Percentiles rank a stretch among this genome's conserved stretches.
These are phyloP conservation scores for Hypoxylon rubiginosum DNA, from an alignment of 2,329 filamentous ascomycete species.

Conservation along the genomic window DNA sequence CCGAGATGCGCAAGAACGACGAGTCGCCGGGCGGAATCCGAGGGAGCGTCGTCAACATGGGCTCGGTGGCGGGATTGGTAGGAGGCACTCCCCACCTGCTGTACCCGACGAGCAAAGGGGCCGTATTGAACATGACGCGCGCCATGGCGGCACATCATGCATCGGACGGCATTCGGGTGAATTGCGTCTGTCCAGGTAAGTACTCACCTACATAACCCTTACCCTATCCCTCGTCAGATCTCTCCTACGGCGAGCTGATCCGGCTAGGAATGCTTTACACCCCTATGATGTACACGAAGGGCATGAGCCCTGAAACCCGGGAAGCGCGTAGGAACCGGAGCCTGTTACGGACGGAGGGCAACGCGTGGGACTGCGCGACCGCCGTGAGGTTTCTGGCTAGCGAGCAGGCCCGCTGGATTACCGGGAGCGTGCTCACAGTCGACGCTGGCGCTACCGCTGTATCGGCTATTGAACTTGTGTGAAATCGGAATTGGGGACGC, in stretches of 20 bases:
- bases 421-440: constrained; percentile 57
- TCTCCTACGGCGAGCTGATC: neutral
- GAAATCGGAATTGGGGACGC: constrained; percentile 10
- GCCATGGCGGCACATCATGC: constrained; percentile 66
- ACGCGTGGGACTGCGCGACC: constrained; percentile 59
- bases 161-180: constrained; percentile 61
- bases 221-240: too few relatives aligned
- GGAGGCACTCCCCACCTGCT: constrained; percentile 61
- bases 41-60: constrained; percentile 73
- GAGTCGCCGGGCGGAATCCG: constrained; percentile 53
- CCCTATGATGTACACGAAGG: constrained; percentile 59
- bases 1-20: constrained; percentile 69
- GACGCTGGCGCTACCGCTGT: constrained; percentile 59
- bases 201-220: too few relatives aligned
- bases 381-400: constrained; percentile 57
- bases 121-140: constrained; percentile 65
- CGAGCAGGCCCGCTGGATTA: constrained; percentile 60
- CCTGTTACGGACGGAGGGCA: constrained; percentile 58
- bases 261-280: constrained; percentile 59
- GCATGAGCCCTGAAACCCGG: constrained; percentile 57
- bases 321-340: constrained; percentile 56
- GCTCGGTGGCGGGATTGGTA: constrained; percentile 69
- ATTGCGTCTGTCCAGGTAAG: constrained; percentile 62
- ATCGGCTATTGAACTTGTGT: constrained; percentile 34
- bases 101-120: constrained; percentile 63